Conservation (phyloP, 306 rosid genomes). For the Cucumis sativus region DNA sequence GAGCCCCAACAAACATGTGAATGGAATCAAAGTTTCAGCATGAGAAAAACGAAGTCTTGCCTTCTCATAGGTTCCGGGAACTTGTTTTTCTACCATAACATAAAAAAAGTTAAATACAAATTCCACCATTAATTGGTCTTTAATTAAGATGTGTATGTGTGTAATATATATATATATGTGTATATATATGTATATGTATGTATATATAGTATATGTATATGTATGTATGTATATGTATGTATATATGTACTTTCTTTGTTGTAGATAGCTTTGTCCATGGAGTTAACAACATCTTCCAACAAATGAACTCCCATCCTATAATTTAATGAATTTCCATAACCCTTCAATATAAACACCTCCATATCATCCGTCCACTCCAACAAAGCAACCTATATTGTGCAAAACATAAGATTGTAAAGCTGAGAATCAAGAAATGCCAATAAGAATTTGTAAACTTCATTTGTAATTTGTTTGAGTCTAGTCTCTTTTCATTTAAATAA, state of each 20-base stretch:
- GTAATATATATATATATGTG: too few species aligned
- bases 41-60: constrained; percentile 94
- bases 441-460: too few species aligned
- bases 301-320: constrained; percentile 79
- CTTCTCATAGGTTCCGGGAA: constrained; percentile 67
- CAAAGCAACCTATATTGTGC: constrained; percentile 26
- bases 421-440: too few species aligned
- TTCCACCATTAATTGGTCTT: neutral
- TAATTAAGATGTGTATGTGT: neutral
- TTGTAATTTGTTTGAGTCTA: too few species aligned
- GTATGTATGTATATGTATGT: too few species aligned
- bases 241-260: constrained; percentile 48
- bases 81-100: constrained; percentile 28
- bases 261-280: constrained; percentile 64
- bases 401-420: too few species aligned
- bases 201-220: too few species aligned
- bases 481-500: too few species aligned
- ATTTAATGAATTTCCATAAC: constrained; percentile 76
- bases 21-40: constrained; percentile 93
- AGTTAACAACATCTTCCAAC: constrained; percentile 60
- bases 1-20: constrained; percentile 86
- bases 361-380: constrained; percentile 91
- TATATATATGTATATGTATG: too few species aligned
- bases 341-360: constrained; percentile 65
- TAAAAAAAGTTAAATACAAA: neutral